Conservation (phyloP, 2,329 filamentous ascomycete genomes). For the Ascocoryne sarcoides region DNA sequence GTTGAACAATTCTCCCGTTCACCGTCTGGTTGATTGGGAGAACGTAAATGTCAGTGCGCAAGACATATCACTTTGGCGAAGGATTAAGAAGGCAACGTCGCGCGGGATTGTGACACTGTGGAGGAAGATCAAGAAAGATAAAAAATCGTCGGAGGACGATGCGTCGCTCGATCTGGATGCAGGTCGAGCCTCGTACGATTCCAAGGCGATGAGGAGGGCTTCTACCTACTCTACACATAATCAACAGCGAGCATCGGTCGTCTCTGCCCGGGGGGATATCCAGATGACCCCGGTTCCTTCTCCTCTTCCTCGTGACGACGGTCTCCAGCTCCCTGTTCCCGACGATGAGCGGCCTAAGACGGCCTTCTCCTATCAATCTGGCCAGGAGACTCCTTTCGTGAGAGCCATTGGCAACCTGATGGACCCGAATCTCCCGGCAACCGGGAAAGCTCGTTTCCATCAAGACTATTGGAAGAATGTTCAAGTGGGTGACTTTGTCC, state of each 20-base stretch:
- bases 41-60: conserved; percentile 93
- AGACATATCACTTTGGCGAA: conserved; percentile 76
- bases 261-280: conserved; percentile 60
- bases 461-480: conserved; percentile 93
- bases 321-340: conserved; percentile 20
- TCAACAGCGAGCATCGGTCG: conserved; percentile 39
- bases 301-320: conserved; percentile 47
- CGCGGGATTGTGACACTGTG: conserved; percentile 28
- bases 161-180: conserved; percentile 20
- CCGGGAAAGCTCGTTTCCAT: conserved; percentile 76
- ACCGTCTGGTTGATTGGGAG: conserved; percentile 77
- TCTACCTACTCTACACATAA: conserved; percentile 26
- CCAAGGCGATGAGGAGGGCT: conserved; percentile 32
- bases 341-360: conserved; percentile 29
- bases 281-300: conserved; percentile 95
- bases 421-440: conserved; percentile 56
- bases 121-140: conserved; percentile 40
- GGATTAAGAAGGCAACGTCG: conserved; percentile 76
- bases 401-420: conserved; percentile 62
- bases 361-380: conserved; percentile 33
- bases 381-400: conserved; percentile 10
- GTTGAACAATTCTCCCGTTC: conserved; percentile 91
- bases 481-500: conserved; percentile 90
- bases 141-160: conserved; percentile 31
- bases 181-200: conserved; percentile 49